Percentiles rank a stretch among this genome's conserved stretches.
phyloP scores from a whole-genome alignment of 306 rosid genomes.

The Betula pendula region DNA sequence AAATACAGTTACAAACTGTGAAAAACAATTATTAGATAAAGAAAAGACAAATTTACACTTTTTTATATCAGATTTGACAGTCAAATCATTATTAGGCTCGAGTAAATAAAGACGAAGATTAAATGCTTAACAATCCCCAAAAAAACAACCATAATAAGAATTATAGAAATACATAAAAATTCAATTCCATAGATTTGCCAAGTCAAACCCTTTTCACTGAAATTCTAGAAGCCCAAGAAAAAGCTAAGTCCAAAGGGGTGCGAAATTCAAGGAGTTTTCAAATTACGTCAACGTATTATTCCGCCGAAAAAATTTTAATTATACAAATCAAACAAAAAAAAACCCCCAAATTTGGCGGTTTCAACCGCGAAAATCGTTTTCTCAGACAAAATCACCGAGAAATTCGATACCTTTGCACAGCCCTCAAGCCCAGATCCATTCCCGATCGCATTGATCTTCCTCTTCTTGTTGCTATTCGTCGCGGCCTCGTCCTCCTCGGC shows the following conservation, averaged over 20 bases:
- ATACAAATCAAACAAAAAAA: neutral
- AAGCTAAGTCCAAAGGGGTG: slow-evolving; percentile 39
- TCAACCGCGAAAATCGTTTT: neutral
- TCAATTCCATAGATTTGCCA: slow-evolving; percentile 20
- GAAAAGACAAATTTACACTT: slow-evolving; percentile 60
- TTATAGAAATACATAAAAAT: neutral
- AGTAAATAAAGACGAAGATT: slow-evolving; percentile 25
- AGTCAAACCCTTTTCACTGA: slow-evolving; percentile 47
- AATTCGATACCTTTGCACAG: slow-evolving; percentile 39
- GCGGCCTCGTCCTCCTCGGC: slow-evolving; percentile 39
- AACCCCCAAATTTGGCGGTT: neutral
- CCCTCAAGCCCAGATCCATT: slow-evolving; percentile 46
- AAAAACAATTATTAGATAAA: slow-evolving; percentile 30
- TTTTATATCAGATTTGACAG: slow-evolving; percentile 44
- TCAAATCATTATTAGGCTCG: slow-evolving; percentile 41
- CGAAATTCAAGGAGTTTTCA: slow-evolving; percentile 56
- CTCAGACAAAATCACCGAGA: neutral
- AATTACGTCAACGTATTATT: slow-evolving; percentile 39
- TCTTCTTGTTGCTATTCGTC: slow-evolving; percentile 39
- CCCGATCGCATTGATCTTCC: slow-evolving; percentile 45
- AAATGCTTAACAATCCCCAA: slow-evolving; percentile 28
- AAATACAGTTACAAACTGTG: slow-evolving; percentile 40
- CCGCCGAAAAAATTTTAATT: slow-evolving; percentile 19
- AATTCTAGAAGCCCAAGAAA: slow-evolving; percentile 30
- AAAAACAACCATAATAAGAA: neutral